Evolutionary conservation across 1,284 basidiomycete genomes (phyloP), one percentile per base, ranked within the genome.

Genomic region (Boletus smithii): DNA sequence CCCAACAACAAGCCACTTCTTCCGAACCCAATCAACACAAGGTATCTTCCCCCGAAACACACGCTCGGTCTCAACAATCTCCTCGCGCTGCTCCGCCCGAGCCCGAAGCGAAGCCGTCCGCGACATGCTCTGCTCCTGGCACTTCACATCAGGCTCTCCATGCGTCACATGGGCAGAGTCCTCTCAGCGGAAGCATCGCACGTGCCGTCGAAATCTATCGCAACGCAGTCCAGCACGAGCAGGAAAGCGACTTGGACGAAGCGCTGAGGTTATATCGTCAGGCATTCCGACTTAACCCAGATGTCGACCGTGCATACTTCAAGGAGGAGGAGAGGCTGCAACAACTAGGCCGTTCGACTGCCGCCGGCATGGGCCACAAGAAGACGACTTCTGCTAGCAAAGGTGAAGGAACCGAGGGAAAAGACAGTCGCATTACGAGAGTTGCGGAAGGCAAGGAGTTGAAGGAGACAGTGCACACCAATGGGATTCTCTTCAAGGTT

Each of bases 261-360:
- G 91, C 91, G 8, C 66, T 92, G 7, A 63, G 67, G 20, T 69
- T 91, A 3, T 95, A 95, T 60, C 79, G 88, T 10, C 78, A 79
- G 45, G 88, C 90, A 1, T 93, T 93, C 66, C 79, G 83, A 48
- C 69, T 87, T 61, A 80, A 92, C 46, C 63, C 81, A 18, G 71
- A 85, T 51, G 83, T 89, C 36, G 86, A 88, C 60, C 73, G 73
- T 49, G 73, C 75, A 1, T 87, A 83, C 62, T 72, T 76, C 47
- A 70, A 71, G 38, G 73, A 80, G 46, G 82, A 87, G 62, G 68
- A 59, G n/a, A 62, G 62, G 53, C 43, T 70, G 18, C 57, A 51
- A 17, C 59, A 46, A 56, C 67, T 73, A n/a, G 33, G 34, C 24
- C 44, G 24, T 31, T 34, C 53, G n/a, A 23, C 23, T 24, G 8